Base-by-base conservation (phyloP, 2,329 filamentous ascomycete genomes). In the Fusarium avenaceum region DNA sequence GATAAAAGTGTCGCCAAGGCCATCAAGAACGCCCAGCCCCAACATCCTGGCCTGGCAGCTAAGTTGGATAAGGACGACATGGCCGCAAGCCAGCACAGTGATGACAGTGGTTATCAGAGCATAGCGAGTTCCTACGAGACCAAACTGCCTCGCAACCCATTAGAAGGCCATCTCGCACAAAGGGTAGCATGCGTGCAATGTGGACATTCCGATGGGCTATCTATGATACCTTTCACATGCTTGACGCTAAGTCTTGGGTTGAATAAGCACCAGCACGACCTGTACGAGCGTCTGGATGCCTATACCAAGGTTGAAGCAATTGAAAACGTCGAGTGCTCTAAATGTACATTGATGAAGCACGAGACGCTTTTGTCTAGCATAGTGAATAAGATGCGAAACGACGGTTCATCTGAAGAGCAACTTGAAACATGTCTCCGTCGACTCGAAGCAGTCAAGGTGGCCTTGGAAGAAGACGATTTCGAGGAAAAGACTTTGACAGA, bases 151-250 rank as follows among this genome's bases (percentile, higher is more conserved):
- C 85, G 86, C 45, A 97, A 96, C 71, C 96, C 96, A 0, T 82
- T 98, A 3, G 94, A 98, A 76, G 96, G 96, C 0, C 82, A 97
- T 20, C 85, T 94, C 10, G 95, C 94, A 2, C 95, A 98, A 78
- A 87, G 94, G 39, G 94, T 98, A 2, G 92, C 92, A 0, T 99
- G 96, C 77, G 90, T 92, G 56, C 84, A 85, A 45, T 99, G 96
- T 76, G 93, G 93, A 9, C 91, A 92, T 79, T 94, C 93, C 0
- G 94, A 97, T 72, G 94, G 94, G 2, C 84, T 97, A 15, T 94
- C 92, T 2, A 88, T 98, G 80, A 96, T 93, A 20, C 93, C 94
- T 0, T 98, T 98, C 83, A 97, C 96, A 75, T 97, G 94, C 74
- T 82, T 98, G 46, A 97, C 95, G 0, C 87, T 98, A 1, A 93